These are phyloP conservation scores for Colletotrichum karsti DNA, from an alignment of 2,329 filamentous ascomycete species.

Conservation along the genomic window DNA sequence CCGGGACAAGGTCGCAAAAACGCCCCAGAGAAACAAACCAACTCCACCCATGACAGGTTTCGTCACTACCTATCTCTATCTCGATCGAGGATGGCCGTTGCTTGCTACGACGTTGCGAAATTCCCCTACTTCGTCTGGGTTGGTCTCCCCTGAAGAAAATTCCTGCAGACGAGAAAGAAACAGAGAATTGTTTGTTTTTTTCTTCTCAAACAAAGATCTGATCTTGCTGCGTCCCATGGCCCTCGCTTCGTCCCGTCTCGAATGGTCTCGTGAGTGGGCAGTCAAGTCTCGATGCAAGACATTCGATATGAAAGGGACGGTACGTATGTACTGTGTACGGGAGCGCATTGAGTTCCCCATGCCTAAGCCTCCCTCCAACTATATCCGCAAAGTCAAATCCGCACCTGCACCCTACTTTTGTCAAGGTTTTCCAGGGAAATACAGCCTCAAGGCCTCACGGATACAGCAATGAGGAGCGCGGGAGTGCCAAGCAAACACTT, in stretches of 20 bases:
- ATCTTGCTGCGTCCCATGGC: not conserved
- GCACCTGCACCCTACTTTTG: not conserved
- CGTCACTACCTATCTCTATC: not conserved
- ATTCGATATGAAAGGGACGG: not conserved
- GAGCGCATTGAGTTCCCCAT: not conserved
- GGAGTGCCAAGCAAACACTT: not conserved
- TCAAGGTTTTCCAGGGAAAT: no score
- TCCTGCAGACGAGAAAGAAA: not conserved
- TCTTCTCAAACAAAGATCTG: not conserved
- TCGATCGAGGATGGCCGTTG: not conserved
- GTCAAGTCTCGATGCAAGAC: conserved; percentile 1
- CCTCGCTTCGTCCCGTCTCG: conserved; percentile 22
- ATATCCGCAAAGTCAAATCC: not conserved
- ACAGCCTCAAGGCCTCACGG: no score
- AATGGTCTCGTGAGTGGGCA: conserved; percentile 7
- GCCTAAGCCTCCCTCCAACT: not conserved
- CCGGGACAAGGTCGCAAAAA: conserved; percentile 16
- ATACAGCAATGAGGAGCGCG: no score
- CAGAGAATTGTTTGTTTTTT: not conserved
- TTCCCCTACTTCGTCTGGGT: not conserved
- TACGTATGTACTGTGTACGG: no score
- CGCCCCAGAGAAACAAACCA: conserved; percentile 11
- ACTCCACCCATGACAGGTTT: not conserved
- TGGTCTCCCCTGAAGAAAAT: conserved; percentile 3
- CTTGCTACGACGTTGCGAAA: not conserved